Percentiles rank a stretch among this genome's conserved stretches.
Conservation (phyloP, 176 grass and related monocot genomes). For the Metroxylon sagu region DNA sequence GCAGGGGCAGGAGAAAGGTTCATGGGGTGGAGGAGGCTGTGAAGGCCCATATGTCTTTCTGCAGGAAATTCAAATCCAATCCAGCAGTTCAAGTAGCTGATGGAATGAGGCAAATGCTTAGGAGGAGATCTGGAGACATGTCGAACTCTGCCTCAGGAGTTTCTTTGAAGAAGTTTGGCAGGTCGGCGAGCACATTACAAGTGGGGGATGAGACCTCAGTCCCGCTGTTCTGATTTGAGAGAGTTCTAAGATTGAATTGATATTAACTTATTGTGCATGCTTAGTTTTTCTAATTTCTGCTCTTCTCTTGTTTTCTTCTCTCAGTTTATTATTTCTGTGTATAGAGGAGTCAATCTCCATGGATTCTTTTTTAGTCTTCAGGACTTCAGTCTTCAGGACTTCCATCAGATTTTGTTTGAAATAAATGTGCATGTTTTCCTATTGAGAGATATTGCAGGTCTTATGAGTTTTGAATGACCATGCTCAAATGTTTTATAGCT, state of each 20-base stretch:
- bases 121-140: slow-evolving; percentile 52
- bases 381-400: no score
- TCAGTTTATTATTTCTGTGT: no score
- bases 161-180: slow-evolving; percentile 40
- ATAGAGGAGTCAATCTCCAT: no score
- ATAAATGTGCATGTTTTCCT: no score
- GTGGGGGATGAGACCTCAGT: slow-evolving; percentile 41
- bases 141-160: slow-evolving; percentile 10
- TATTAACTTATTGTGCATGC: slow-evolving; percentile 27
- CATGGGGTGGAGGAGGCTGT: slow-evolving; percentile 66
- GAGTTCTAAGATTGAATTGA: slow-evolving; percentile 15
- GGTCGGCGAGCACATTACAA: slow-evolving; percentile 30
- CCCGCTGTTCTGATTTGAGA: slow-evolving; percentile 33
- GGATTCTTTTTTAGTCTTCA: no score
- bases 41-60: slow-evolving; percentile 83
- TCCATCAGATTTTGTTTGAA: no score
- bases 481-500: no score
- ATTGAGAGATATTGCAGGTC: no score
- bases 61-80: slow-evolving; percentile 56
- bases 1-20: slow-evolving; percentile 40
- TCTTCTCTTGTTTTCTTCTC: no score
- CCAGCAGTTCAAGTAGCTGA: slow-evolving; percentile 63
- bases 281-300: slow-evolving; percentile 6
- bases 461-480: no score
- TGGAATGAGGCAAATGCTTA: slow-evolving; percentile 77